A percentile compares a stretch with the other conserved stretches of the same genome.
phyloP scores from a whole-genome alignment of 1,284 basidiomycete species.

The Omphalotus olearius region DNA sequence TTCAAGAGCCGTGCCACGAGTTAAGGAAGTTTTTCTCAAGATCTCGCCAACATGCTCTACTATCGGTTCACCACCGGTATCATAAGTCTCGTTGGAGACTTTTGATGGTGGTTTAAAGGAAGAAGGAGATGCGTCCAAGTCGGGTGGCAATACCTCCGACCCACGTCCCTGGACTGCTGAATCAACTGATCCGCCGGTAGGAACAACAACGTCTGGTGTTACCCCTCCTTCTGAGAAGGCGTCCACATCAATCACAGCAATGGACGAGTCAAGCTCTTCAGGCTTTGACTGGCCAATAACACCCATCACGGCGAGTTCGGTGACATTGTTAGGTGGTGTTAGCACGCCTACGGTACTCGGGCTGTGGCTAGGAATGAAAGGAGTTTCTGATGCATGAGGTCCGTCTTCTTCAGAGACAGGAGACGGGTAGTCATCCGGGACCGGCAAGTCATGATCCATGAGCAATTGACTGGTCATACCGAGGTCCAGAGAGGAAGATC shows the following conservation, averaged over 20 bases:
- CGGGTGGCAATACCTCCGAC: no score
- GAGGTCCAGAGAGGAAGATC: neutral
- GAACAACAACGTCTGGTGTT: no score
- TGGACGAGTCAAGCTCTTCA: neutral
- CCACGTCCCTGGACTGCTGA: no score
- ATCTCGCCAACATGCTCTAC: no score
- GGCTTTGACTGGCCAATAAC: neutral
- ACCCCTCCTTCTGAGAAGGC: no score
- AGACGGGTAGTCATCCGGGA: neutral
- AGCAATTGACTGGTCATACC: neutral
- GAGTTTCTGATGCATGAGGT: neutral
- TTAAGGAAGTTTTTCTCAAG: no score
- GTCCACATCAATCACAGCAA: neutral
- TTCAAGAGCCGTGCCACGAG: no score
- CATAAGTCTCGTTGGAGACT: no score
- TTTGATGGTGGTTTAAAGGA: no score
- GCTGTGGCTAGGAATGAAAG: neutral
- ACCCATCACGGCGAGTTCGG: neutral
- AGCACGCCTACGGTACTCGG: neutral
- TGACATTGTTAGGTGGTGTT: slow-evolving; percentile 1
- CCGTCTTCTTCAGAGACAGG: neutral
- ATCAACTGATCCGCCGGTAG: no score
- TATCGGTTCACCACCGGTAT: no score
- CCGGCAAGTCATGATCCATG: neutral
- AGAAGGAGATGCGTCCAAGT: no score